These are phyloP conservation scores for Cutaneotrichosporon arboriforme DNA, from an alignment of 1,284 basidiomycete genomes.

Conservation along the genomic window DNA sequence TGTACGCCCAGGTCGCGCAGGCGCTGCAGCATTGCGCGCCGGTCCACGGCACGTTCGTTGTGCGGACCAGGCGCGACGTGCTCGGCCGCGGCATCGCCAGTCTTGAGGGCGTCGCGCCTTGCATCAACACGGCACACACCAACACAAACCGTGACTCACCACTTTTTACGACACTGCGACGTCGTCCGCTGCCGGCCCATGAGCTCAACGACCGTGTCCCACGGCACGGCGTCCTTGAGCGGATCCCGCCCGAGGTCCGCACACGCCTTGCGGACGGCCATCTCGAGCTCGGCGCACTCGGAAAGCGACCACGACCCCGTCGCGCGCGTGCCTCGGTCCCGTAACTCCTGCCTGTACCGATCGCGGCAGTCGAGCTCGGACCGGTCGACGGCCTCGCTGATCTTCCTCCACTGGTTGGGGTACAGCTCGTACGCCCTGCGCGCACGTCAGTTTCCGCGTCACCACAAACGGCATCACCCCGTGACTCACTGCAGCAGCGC, in stretches of 20 bases:
- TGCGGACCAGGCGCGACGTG: not conserved
- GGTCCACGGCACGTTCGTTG: constrained; percentile 7
- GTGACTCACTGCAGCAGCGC: constrained; percentile 27
- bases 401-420: constrained; percentile 36
- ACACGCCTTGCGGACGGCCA: constrained; percentile 22
- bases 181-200: constrained; percentile 24
- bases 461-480: not conserved
- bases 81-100: not conserved
- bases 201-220: constrained; percentile 26
- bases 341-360: constrained; percentile 31
- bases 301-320: constrained; percentile 24
- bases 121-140: not conserved
- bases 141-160: constrained; percentile 7
- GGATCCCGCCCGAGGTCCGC: constrained; percentile 14
- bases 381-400: constrained; percentile 32
- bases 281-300: constrained; percentile 18
- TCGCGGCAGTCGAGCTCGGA: constrained; percentile 39
- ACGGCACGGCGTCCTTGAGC: constrained; percentile 22
- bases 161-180: constrained; percentile 33
- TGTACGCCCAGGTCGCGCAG: constrained; percentile 11
- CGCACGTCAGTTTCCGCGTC: not conserved
- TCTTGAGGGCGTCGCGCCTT: constrained; percentile 9
- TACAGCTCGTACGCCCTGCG: constrained; percentile 28
- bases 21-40: constrained; percentile 4
- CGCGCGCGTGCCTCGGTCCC: constrained; percentile 11